These are phyloP conservation scores for Globisporangium polare DNA, from an alignment of 352 stramenopile species.

Conservation along the genomic window DNA sequence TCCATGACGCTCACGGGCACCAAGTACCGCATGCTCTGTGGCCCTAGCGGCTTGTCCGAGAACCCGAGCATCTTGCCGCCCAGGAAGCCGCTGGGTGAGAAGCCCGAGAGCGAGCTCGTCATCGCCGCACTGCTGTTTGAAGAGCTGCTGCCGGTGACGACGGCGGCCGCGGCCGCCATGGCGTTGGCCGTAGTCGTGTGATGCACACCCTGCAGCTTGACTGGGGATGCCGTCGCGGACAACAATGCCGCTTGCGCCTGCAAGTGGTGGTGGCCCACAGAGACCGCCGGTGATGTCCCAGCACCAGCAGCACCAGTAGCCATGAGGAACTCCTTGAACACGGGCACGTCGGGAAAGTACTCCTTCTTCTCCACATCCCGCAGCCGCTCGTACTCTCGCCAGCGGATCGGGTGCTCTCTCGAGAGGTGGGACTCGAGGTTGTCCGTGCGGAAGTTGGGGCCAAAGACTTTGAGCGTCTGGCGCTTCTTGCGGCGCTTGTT, in stretches of 20 bases:
- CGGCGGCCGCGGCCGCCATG: neutral
- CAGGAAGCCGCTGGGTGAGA: conserved; percentile 16
- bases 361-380: conserved; percentile 38
- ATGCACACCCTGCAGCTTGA: conserved; percentile 2
- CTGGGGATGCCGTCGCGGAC: neutral
- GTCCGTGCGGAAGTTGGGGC: conserved; percentile 53
- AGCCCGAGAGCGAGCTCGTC: conserved; percentile 2
- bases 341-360: conserved; percentile 35
- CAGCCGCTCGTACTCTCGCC: conserved; percentile 49
- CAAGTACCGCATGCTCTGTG: conserved; percentile 20
- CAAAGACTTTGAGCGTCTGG: conserved; percentile 59
- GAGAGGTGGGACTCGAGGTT: conserved; percentile 53
- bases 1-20: conserved; percentile 30
- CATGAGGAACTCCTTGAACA: conserved; percentile 22
- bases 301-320: conserved; percentile 1
- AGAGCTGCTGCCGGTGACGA: conserved; percentile 2
- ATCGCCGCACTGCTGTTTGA: neutral
- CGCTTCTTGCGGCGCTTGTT: conserved; percentile 48
- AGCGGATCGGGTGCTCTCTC: conserved; percentile 41
- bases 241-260: neutral
- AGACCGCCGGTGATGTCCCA: neutral
- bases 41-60: conserved; percentile 8
- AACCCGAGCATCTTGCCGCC: conserved; percentile 18
- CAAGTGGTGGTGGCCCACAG: neutral
- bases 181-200: neutral